Evolutionary conservation across 2,329 filamentous ascomycete species (phyloP).

Genomic region (Colletotrichum higginsianum): DNA sequence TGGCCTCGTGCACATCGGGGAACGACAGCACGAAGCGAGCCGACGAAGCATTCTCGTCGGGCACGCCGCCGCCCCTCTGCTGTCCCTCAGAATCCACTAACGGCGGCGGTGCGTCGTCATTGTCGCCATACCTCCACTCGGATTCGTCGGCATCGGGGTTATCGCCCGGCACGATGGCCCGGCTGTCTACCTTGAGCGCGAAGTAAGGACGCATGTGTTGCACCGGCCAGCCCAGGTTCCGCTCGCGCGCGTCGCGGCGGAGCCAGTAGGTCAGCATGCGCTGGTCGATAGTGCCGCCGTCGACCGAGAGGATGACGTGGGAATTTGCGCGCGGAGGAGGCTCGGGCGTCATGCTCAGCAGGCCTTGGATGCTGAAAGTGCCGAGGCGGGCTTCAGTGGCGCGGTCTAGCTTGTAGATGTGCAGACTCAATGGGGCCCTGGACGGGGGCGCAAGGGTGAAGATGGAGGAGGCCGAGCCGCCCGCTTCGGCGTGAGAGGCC

Average conservation of each 20-base stretch:
- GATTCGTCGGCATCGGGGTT: neutral
- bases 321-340: conserved; percentile 44
- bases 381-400: conserved; percentile 49
- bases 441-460: conserved; percentile 67
- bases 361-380: conserved; percentile 38
- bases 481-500: conserved; percentile 55
- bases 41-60: conserved; percentile 31
- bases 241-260: conserved; percentile 57
- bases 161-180: neutral
- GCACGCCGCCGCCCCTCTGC: neutral
- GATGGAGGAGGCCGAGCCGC: conserved; percentile 56
- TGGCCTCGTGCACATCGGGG: conserved; percentile 50
- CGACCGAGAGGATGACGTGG: conserved; percentile 55
- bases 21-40: conserved; percentile 54
- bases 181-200: conserved; percentile 24
- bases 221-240: conserved; percentile 48
- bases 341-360: conserved; percentile 39
- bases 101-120: conserved; percentile 22
- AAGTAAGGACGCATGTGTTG: conserved; percentile 40
- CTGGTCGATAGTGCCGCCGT: conserved; percentile 49
- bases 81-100: neutral
- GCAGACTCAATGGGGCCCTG: conserved; percentile 45
- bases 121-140: conserved; percentile 2
- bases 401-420: conserved; percentile 31
- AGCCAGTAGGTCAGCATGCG: conserved; percentile 55